phyloP scores from a whole-genome alignment of 257 asterid genomes.

The Mentha longifolia region DNA sequence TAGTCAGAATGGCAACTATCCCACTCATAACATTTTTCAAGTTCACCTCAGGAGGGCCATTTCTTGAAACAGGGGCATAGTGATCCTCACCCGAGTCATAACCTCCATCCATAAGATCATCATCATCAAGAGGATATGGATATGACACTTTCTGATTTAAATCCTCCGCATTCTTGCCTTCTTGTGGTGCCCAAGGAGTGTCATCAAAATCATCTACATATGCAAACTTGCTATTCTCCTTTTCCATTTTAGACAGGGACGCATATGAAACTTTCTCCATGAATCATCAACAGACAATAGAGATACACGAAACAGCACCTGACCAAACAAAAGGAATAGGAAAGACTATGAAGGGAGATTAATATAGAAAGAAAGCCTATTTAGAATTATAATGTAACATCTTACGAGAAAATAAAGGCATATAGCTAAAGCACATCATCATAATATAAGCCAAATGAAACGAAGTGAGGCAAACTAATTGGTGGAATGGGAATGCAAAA shows the following conservation, averaged over 20 bases:
- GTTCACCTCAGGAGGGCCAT: slow-evolving; percentile 83
- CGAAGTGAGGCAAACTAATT: neutral
- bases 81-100: slow-evolving; percentile 68
- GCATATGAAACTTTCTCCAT: slow-evolving; percentile 50
- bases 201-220: slow-evolving; percentile 55
- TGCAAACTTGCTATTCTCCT: slow-evolving; percentile 42
- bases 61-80: slow-evolving; percentile 41
- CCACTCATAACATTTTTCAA: slow-evolving; percentile 85
- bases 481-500: neutral
- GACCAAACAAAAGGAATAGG: neutral
- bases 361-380: slow-evolving; percentile 1
- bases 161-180: slow-evolving; percentile 33
- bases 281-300: slow-evolving; percentile 26
- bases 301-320: slow-evolving; percentile 11
- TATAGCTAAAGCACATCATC: neutral
- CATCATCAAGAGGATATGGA: slow-evolving; percentile 53
- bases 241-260: slow-evolving; percentile 44
- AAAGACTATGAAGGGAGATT: neutral
- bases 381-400: neutral
- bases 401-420: neutral
- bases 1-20: slow-evolving; percentile 71
- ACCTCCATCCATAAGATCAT: slow-evolving; percentile 59
- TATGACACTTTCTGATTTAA: slow-evolving; percentile 49
- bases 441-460: neutral
- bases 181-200: slow-evolving; percentile 43